Evolutionary conservation across 352 stramenopile species (phyloP), one percentile per base, ranked within the genome.

Genomic region (Aphanomyces cochlioides): DNA sequence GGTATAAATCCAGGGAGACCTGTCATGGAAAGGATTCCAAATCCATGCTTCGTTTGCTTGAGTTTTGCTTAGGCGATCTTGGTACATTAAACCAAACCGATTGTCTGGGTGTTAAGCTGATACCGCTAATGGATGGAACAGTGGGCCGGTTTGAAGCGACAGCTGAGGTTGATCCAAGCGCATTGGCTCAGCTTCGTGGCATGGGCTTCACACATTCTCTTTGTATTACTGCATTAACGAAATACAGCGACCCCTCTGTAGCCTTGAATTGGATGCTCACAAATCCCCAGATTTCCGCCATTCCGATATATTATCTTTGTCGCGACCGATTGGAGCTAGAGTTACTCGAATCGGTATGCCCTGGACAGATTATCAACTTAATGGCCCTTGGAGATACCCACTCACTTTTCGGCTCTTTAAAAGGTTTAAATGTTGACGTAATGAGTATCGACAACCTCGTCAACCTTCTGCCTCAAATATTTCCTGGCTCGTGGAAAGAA

Each of bases 131-230:
- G 57, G 74, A 91, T 77, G 75, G 79, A 47, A 78, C 69, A 37
- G 54, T 91, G 45, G 69, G 50, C 40, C 65, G 59, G 28, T 88
- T 90, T 75, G 47, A 75, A n/a, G 72, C 54, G 17, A 48, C 59
- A 2, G 67, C 58, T 15, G 56, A 67, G 15, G 68, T 75, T 54
- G 74, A 85, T 69, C 17, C 59, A 13, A 72, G 37, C 28, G 71
- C 77, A 19, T 73, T 91, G 17, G 75, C 80, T 21, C 74, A 89
- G 50, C 67, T 91, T 28, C 79, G 78, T 47, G 83, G 80, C 8
- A 91, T 91, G 84, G 79, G 82, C 4, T 91, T 91, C 72, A 79
- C 80, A 8, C 73, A 79, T 21, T 70, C 82, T 21, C 76, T 89
- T 61, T 78, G 78, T 10, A 67, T 75, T 19, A 69, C 69, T 58